Base-by-base conservation (phyloP, 2,329 filamentous ascomycete genomes). In the Neopestalotiopsis rosae region DNA sequence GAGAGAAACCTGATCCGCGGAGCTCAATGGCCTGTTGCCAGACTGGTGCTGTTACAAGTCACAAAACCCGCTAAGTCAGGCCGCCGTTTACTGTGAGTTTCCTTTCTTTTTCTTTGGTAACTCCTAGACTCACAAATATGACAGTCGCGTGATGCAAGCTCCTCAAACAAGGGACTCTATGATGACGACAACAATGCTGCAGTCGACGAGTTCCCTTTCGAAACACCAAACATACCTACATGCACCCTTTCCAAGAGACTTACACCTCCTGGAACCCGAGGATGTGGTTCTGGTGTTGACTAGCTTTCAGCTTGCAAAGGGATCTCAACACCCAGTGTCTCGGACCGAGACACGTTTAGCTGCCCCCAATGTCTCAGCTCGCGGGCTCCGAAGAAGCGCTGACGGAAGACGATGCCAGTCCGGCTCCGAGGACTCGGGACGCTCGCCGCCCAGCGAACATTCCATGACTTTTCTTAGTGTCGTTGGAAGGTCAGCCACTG, bases 361-460 rank as follows among this genome's bases (percentile, higher is more conserved):
- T n/a, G 45, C 20, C 45, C 45, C n/a, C 45, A 9, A 9, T 52
- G 45, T 52, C 45, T 52, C 45, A 52, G n/a, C 45, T 52, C 45
- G 45, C n/a, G 45, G 45, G 45, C 45, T 52, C 45, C 45, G 45
- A 52, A 38, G 17, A n/a, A 20, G 45, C 45, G 20, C 45, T 52
- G 17, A 10, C 6, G 34, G 45, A n/a, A 5, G n/a, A 52, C n/a
- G 45, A 20, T 52, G 34, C 45, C n/a, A 52, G n/a, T 14, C 34
- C 30, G 40, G 14, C 17, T 62, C 59, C 59, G 59, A n/a, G 28
- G 59, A 62, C n/a, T 40, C 34, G 59, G 59, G 34, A 62, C 13
- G 57, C 30, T 62, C 32, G 34, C 9, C 32, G 59, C 59, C 34
- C 28, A 24, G 20, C 59, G 14, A 59, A 20, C 45, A 52, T 52